Conservation (phyloP, 1,139 yeast genomes). For the Pichia sp. region DNA sequence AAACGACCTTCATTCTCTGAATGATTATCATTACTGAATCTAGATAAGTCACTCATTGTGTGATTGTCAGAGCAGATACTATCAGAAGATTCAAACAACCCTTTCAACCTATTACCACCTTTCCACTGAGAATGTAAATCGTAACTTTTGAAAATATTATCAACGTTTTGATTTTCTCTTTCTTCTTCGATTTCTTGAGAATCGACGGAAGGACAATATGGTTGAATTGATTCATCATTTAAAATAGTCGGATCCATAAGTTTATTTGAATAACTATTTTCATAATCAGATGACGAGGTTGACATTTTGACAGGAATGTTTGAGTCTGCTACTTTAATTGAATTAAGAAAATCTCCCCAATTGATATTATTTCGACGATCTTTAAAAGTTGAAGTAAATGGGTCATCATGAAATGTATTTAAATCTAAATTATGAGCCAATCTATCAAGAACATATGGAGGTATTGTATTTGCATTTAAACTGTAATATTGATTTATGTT, state of each 20-base stretch:
- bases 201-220: neutral
- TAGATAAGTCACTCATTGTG: neutral
- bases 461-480: slow-evolving; percentile 25
- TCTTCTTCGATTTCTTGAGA: neutral
- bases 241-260: neutral
- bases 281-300: neutral
- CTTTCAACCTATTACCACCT: slow-evolving; percentile 58
- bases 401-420: slow-evolving; percentile 17
- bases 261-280: neutral
- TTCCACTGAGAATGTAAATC: slow-evolving; percentile 53
- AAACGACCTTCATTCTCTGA: neutral
- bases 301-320: slow-evolving; percentile 3
- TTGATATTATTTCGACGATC: slow-evolving; percentile 14
- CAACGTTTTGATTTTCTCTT: neutral
- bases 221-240: neutral
- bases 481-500: too few species aligned
- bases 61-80: neutral
- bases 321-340: slow-evolving; percentile 19
- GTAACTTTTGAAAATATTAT: slow-evolving; percentile 17
- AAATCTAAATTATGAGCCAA: slow-evolving; percentile 37
- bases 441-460: slow-evolving; percentile 55
- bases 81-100: slow-evolving; percentile 43
- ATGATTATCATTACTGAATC: neutral
- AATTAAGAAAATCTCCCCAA: slow-evolving; percentile 27
- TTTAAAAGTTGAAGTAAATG: slow-evolving; percentile 25